phyloP scores from a whole-genome alignment of 768 basidiomycete species.

The Coprinellus aureogranulatus region DNA sequence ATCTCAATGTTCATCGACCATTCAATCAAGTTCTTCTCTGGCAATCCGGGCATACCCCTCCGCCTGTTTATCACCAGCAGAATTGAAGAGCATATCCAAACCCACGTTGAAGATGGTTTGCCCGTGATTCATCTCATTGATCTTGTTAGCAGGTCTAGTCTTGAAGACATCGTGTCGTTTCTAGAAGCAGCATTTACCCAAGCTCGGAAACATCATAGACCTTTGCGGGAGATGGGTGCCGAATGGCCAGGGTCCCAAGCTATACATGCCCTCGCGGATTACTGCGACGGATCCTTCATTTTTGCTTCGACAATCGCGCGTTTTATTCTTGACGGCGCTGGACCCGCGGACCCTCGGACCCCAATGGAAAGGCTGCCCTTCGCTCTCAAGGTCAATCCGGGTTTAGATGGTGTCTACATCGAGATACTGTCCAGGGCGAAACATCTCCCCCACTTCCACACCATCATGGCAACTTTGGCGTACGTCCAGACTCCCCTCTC shows the following conservation, averaged over 20 bases:
- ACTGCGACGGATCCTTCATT: not conserved
- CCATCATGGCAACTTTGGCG: not conserved
- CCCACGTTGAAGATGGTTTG: no score
- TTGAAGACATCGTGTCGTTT: not conserved
- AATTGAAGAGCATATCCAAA: not conserved
- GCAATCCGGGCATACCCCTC: not conserved
- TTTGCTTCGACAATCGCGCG: not conserved
- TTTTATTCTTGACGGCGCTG: not conserved
- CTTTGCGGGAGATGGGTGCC: no score
- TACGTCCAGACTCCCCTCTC: not conserved
- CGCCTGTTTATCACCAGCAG: not conserved
- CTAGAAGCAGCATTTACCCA: not conserved
- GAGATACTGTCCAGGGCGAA: not conserved
- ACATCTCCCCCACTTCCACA: not conserved
- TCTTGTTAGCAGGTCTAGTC: not conserved
- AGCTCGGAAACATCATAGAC: no score
- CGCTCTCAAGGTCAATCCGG: not conserved
- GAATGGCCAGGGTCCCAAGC: no score
- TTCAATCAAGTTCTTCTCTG: not conserved
- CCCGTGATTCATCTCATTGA: not conserved
- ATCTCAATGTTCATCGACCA: slow-evolving; percentile 9
- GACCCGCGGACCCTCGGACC: not conserved
- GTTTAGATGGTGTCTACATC: not conserved
- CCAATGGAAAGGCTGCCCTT: not conserved
- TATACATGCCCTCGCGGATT: no score